A percentile compares a stretch with the other conserved stretches of the same genome.
These are phyloP conservation scores for Chenopodium formosanum DNA, from an alignment of 148 eudicot genomes.

Conservation along the genomic window DNA sequence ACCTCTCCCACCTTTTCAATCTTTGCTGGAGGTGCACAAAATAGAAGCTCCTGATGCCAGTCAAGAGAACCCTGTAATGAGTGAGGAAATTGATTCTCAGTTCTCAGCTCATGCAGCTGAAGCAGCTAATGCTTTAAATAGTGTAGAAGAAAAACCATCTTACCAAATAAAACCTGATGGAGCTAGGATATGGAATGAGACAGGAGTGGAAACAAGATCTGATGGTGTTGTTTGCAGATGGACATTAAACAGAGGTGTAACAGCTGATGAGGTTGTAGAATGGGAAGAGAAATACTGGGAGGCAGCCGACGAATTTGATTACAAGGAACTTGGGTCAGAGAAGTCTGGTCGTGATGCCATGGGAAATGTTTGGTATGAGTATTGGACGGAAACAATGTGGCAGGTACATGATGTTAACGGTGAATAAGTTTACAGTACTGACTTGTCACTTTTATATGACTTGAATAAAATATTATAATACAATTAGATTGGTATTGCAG, in stretches of 20 bases:
- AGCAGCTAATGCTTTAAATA: slow-evolving; percentile 62
- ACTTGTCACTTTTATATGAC: not conserved
- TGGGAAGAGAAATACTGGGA: slow-evolving; percentile 98
- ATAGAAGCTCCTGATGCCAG: slow-evolving; percentile 30
- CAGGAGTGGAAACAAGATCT: slow-evolving; percentile 64
- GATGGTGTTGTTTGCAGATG: slow-evolving; percentile 82
- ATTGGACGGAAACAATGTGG: slow-evolving; percentile 89
- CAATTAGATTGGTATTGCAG: not conserved
- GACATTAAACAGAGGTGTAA: slow-evolving; percentile 79
- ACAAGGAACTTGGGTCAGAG: slow-evolving; percentile 90
- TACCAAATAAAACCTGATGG: slow-evolving; percentile 65
- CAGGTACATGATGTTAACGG: slow-evolving; percentile 44
- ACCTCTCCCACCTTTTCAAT: slow-evolving; percentile 76
- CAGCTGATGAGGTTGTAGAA: slow-evolving; percentile 68
- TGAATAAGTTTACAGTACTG: not conserved
- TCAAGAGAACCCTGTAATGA: slow-evolving; percentile 34
- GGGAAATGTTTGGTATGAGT: slow-evolving; percentile 91
- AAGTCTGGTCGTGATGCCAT: slow-evolving; percentile 89
- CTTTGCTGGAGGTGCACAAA: slow-evolving; percentile 50
- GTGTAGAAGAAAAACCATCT: slow-evolving; percentile 35
- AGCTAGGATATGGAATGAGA: slow-evolving; percentile 90
- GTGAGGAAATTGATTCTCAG: slow-evolving; percentile 46
- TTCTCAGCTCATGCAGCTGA: slow-evolving; percentile 75
- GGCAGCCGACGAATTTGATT: slow-evolving; percentile 74
- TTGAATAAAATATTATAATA: not conserved